These are phyloP conservation scores for Solanum chilense DNA, from an alignment of 257 asterid species.

Conservation along the genomic window DNA sequence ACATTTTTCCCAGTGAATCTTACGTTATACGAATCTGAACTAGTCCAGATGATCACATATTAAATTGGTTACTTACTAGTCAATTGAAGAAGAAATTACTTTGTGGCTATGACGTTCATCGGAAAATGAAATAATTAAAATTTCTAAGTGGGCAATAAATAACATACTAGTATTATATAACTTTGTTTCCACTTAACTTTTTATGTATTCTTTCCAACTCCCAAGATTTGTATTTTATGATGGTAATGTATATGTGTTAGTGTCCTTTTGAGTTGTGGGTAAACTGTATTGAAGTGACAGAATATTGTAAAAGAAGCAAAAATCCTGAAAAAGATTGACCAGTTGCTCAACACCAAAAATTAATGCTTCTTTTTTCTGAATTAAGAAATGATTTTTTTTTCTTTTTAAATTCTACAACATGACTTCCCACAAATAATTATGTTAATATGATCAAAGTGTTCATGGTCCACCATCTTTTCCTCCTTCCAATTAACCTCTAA, in stretches of 20 bases:
- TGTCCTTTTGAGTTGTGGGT: neutral
- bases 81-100: neutral
- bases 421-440: neutral
- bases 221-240: neutral
- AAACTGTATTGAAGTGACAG: neutral
- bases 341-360: neutral
- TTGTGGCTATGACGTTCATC: neutral
- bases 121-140: neutral
- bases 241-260: neutral
- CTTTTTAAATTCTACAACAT: neutral
- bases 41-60: neutral
- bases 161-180: neutral
- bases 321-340: neutral
- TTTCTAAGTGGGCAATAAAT: neutral
- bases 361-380: neutral
- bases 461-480: neutral
- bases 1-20: rapidly evolving
- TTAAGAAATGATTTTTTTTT: neutral
- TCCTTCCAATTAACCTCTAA: neutral
- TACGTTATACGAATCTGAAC: neutral
- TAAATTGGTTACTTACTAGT: neutral
- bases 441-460: neutral
- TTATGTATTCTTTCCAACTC: neutral
- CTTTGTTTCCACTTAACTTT: neutral
- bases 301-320: neutral